These are phyloP conservation scores for Pichia membranifaciens DNA, from an alignment of 805 yeast species.

Conservation along the genomic window DNA sequence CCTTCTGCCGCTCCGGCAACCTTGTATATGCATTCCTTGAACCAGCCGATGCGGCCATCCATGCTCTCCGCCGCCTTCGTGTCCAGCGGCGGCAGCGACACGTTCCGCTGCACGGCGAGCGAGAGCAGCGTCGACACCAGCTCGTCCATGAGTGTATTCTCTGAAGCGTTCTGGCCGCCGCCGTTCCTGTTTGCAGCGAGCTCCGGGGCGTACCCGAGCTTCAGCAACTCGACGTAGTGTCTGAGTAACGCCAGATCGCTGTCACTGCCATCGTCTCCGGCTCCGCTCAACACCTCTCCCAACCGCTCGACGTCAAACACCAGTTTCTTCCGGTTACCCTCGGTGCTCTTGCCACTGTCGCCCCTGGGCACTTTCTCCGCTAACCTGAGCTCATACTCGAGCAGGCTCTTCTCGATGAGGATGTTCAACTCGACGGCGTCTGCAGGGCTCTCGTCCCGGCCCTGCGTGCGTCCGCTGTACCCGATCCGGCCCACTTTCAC, in stretches of 20 bases:
- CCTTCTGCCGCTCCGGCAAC: conserved; percentile 3
- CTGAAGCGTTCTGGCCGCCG: not conserved
- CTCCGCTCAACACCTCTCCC: not conserved
- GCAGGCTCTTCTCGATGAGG: conserved; percentile 14
- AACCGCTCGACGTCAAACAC: not conserved
- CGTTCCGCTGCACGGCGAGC: conserved; percentile 38
- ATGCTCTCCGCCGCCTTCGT: conserved; percentile 18
- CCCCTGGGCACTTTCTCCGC: no score
- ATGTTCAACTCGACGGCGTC: conserved; percentile 15
- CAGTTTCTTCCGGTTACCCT: not conserved
- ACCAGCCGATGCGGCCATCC: conserved; percentile 28
- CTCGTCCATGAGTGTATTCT: conserved; percentile 33
- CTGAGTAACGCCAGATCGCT: not conserved
- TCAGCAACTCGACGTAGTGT: conserved; percentile 13
- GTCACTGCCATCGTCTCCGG: not conserved
- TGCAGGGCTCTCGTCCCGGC: not conserved
- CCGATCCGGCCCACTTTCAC: not conserved
- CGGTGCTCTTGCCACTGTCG: no score
- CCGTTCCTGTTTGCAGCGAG: not conserved
- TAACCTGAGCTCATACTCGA: conserved; percentile 9
- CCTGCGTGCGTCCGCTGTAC: not conserved
- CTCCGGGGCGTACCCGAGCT: conserved; percentile 14
- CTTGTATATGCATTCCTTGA: conserved; percentile 24
- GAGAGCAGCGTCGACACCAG: conserved; percentile 43
- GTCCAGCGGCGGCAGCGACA: conserved; percentile 34